phyloP scores from a whole-genome alignment of 139 green algal genomes.

The Raphidocelis subcapitata region DNA sequence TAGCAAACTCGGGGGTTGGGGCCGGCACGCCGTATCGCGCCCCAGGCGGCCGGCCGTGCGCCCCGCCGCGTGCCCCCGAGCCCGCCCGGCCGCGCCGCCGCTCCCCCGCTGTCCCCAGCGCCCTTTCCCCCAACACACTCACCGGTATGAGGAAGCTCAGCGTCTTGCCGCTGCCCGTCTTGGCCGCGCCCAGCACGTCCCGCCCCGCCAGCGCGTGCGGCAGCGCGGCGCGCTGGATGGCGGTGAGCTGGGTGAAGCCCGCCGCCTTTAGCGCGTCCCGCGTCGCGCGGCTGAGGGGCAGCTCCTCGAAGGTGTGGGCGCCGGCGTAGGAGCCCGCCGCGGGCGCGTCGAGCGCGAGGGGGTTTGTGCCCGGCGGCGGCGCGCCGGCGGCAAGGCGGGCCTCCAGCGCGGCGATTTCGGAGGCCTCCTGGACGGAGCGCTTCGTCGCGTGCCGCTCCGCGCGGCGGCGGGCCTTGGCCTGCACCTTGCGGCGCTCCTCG shows the following conservation, averaged over 20 bases:
- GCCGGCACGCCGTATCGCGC: neutral
- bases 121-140: too few species aligned
- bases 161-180: slow-evolving; percentile 98
- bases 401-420: slow-evolving; percentile 37
- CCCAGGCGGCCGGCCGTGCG: too few species aligned
- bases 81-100: too few species aligned
- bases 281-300: slow-evolving; percentile 50
- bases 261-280: slow-evolving; percentile 53
- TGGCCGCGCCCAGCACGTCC: slow-evolving; percentile 95
- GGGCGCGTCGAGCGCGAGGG: slow-evolving; percentile 26
- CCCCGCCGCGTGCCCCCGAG: too few species aligned
- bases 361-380: slow-evolving; percentile 50
- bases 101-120: too few species aligned
- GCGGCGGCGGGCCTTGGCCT: slow-evolving; percentile 4
- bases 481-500: slow-evolving; percentile 19
- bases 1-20: neutral
- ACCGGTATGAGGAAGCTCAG: slow-evolving; percentile 94
- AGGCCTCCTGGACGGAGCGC: slow-evolving; percentile 25
- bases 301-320: slow-evolving; percentile 47
- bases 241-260: slow-evolving; percentile 78
- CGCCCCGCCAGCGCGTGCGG: slow-evolving; percentile 89
- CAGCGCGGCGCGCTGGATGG: slow-evolving; percentile 91
- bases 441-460: slow-evolving; percentile 6
- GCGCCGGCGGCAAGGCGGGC: slow-evolving; percentile 29
- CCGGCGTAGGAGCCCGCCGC: slow-evolving; percentile 33